A percentile compares a stretch with the other conserved stretches of the same genome.
These are phyloP conservation scores for Juncus effusus DNA, from an alignment of 176 grass and related monocot species.

Conservation along the genomic window DNA sequence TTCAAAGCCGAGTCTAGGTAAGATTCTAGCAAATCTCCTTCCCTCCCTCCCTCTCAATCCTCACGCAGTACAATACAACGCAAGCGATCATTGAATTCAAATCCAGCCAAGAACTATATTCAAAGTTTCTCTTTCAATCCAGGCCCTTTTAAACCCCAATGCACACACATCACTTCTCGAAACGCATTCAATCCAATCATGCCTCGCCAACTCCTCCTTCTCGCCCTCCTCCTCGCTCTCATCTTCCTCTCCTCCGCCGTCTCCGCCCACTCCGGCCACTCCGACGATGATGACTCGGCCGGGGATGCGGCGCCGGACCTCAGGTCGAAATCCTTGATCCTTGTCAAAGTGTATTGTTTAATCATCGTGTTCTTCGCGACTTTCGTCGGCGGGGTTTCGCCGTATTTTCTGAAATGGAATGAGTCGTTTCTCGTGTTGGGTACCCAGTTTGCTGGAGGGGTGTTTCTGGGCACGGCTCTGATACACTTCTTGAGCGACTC, in stretches of 20 bases:
- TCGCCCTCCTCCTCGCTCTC: slow-evolving; percentile 16
- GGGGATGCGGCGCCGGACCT: slow-evolving; percentile 37
- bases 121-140: background rate
- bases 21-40: background rate
- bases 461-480: slow-evolving; percentile 84
- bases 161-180: background rate
- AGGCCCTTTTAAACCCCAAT: slow-evolving; percentile 2
- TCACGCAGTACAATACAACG: slow-evolving; percentile 13
- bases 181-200: background rate
- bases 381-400: slow-evolving; percentile 68
- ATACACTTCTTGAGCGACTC: slow-evolving; percentile 95
- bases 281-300: slow-evolving; percentile 17
- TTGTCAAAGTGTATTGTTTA: slow-evolving; percentile 75
- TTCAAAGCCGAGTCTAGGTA: background rate
- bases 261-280: slow-evolving; percentile 32
- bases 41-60: background rate
- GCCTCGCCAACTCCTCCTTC: background rate
- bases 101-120: slow-evolving; percentile 18
- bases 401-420: slow-evolving; percentile 90
- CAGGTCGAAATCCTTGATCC: slow-evolving; percentile 56
- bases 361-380: slow-evolving; percentile 52
- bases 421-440: slow-evolving; percentile 76
- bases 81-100: slow-evolving; percentile 4
- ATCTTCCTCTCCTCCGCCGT: slow-evolving; percentile 17
- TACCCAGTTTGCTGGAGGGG: slow-evolving; percentile 84